phyloP scores from a whole-genome alignment of 2,329 filamentous ascomycete species.

The Penicillium psychrosexuale region DNA sequence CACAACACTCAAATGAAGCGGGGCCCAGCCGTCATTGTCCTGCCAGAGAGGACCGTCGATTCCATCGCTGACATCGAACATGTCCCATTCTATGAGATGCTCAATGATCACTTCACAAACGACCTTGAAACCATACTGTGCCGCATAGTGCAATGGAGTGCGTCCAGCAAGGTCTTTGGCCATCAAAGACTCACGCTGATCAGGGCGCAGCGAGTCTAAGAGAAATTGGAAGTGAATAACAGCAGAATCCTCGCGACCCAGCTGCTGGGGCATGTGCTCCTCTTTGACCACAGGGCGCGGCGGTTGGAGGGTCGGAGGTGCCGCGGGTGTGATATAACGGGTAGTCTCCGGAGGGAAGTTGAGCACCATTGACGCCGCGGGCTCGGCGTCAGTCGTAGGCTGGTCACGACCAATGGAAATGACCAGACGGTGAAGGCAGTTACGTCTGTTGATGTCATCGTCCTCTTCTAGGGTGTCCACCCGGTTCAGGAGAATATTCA shows the following conservation, averaged over 20 bases:
- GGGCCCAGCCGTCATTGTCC: constrained; percentile 85
- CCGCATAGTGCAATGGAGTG: constrained; percentile 85
- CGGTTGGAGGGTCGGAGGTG: constrained; percentile 62
- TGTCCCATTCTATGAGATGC: constrained; percentile 82
- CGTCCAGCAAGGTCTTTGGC: constrained; percentile 76
- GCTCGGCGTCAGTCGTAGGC: constrained; percentile 53
- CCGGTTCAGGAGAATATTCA: constrained; percentile 66
- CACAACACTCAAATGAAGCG: constrained; percentile 86
- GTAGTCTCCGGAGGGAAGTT: constrained; percentile 55
- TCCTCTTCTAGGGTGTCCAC: constrained; percentile 75
- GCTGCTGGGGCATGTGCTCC: constrained; percentile 56
- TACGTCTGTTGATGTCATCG: constrained; percentile 90
- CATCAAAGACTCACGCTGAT: constrained; percentile 66
- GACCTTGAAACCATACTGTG: constrained; percentile 90
- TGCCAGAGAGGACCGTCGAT: constrained; percentile 90
- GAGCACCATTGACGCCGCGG: constrained; percentile 52
- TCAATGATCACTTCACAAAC: constrained; percentile 84
- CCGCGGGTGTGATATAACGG: constrained; percentile 76
- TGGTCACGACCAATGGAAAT: constrained; percentile 83
- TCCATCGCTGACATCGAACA: constrained; percentile 78
- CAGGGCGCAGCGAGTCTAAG: constrained; percentile 64
- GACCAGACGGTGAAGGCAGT: constrained; percentile 87
- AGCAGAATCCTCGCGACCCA: constrained; percentile 68
- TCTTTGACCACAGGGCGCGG: constrained; percentile 65
- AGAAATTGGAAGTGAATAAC: constrained; percentile 64